Evolutionary conservation across 2,329 filamentous ascomycete genomes (phyloP), one percentile per base, ranked within the genome.

Genomic region (Pseudophaeomoniella oleicola): DNA sequence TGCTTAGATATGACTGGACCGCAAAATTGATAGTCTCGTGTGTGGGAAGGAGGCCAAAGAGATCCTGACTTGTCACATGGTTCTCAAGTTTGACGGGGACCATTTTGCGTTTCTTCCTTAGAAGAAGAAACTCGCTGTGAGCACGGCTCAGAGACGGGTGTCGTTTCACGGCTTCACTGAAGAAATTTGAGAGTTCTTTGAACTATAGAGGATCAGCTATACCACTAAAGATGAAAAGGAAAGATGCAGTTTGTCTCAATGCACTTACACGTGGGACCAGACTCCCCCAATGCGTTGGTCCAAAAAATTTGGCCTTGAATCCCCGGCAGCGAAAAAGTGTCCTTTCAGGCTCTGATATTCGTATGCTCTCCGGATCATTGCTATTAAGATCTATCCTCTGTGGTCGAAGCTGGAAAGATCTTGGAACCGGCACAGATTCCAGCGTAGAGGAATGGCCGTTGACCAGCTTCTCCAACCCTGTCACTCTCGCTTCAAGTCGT

Each of bases 171-270:
- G 45, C 46, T 27, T 46, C 44, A 34, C 41, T 42, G 19, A 44
- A 43, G 30, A 47, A 48, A 14, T 38, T 37, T 16, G 46, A 46
- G 4, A 49, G 39, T 19, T 49, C 45, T 32, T 46, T 43, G 19
- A 46, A 48, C 35, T 49, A 44, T 14, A 46, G n/a, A 9, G 22
- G n/a, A 6, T 27, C 22, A 9, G 22, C 9, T n/a, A n/a, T n/a
- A n/a, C n/a, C n/a, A n/a, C n/a, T n/a, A n/a, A n/a, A n/a, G n/a
- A n/a, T n/a, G n/a, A n/a, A n/a, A n/a, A n/a, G n/a, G n/a, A n/a
- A n/a, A n/a, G n/a, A n/a, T n/a, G n/a, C n/a, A n/a, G n/a, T n/a
- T n/a, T n/a, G n/a, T n/a, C n/a, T n/a, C n/a, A n/a, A n/a, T n/a
- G 22, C 6, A 27, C 22, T n/a, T 27, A 27, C 22, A 6, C n/a